Evolutionary conservation across 805 yeast genomes (phyloP).

Genomic region (Starmera caribaea): DNA sequence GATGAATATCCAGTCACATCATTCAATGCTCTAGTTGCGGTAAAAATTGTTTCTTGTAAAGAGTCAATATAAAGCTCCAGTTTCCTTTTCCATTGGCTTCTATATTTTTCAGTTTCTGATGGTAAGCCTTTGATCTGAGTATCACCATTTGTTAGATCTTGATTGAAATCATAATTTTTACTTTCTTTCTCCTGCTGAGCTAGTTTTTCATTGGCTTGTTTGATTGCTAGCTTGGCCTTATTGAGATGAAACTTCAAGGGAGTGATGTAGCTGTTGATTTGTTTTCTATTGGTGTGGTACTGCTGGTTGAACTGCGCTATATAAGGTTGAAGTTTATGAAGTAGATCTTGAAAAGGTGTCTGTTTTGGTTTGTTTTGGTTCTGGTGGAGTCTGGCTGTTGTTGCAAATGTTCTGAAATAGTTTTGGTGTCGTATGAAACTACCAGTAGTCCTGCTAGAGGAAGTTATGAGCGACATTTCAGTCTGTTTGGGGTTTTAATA

Average conservation of each 20-base stretch:
- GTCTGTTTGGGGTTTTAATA: no score
- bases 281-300: slow-evolving; percentile 9
- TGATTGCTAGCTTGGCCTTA: slow-evolving; percentile 25
- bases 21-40: slow-evolving; percentile 63
- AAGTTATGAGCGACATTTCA: no score
- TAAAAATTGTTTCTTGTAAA: slow-evolving; percentile 44
- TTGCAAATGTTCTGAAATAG: no score
- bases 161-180: slow-evolving; percentile 24
- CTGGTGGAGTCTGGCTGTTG: no score
- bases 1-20: slow-evolving; percentile 87
- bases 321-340: slow-evolving; percentile 12
- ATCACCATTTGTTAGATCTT: slow-evolving; percentile 21
- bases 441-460: no score
- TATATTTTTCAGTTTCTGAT: slow-evolving; percentile 31
- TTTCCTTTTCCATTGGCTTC: slow-evolving; percentile 32
- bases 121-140: slow-evolving; percentile 30
- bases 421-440: no score
- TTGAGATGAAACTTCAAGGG: slow-evolving; percentile 13
- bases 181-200: slow-evolving; percentile 27
- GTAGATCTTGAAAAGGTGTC: slow-evolving; percentile 4
- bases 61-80: slow-evolving; percentile 43
- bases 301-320: slow-evolving; percentile 9
- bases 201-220: slow-evolving; percentile 26
- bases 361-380: no score
- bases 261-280: slow-evolving; percentile 4